Base-by-base conservation (phyloP, 768 basidiomycete genomes). In the Boletus tomentosulus region DNA sequence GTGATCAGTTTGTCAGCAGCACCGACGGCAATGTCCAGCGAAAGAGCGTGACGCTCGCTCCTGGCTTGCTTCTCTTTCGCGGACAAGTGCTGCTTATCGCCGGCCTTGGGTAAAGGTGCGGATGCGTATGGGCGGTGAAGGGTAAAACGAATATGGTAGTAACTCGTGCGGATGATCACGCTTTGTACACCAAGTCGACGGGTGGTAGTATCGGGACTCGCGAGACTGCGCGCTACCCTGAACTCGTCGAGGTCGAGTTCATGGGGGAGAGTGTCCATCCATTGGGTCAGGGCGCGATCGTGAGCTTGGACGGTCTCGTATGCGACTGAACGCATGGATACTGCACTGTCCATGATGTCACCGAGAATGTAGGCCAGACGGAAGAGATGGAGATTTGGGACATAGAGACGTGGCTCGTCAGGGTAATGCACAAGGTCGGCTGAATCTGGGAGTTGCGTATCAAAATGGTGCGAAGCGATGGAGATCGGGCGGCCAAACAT, bases 331-430 rank as follows among this genome's bases (percentile, higher is more conserved):
- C 85, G 83, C 56, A 89, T 80, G 42, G 87, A 91, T 5, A 89
- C 82, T 3, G 88, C 88, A 57, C 87, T 85, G 65, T 91, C 86
- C 83, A 92, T 86, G 71, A 92, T 88, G 63, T 90, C 87, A 8
- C 90, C 88, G 8, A 92, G 77, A 53, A 89, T 83, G 60, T 83
- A 85, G 9, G 87, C 86, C n/a, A 91, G 73, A 28, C 82, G 77
- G 70, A 90, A 88, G 28, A 89, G 76, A 3, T 88, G 83, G 60
- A 89, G 77, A 64, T 89, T 87, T 6, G 86, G 84, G n/a, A 84
- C 73, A 57, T 85, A 89, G 6, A 89, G 70, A 12, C 86, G 82
- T 61, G 88, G 86, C 16, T 85, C 62, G 6, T 77, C 73, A 4
- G 85, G 78, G 41, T 64, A 49, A 12, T 59, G 56, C 10, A 49